A percentile compares a stretch with the other conserved stretches of the same genome.
phyloP scores from a whole-genome alignment of 1,284 basidiomycete genomes.

The Tilletia indica region DNA sequence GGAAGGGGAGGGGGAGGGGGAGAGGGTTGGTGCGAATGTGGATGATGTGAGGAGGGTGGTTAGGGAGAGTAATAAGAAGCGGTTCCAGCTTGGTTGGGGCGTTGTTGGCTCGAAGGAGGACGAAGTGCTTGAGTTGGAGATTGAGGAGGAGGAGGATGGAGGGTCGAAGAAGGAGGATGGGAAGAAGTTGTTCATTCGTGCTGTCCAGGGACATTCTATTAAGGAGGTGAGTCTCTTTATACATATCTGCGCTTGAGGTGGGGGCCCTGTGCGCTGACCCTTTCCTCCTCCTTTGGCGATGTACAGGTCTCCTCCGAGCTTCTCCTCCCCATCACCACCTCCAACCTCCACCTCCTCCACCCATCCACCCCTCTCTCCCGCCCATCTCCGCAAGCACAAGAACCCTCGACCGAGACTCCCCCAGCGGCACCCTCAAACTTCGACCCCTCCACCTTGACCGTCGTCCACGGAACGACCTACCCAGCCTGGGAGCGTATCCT shows the following conservation, averaged over 20 bases:
- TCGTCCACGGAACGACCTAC: conserved; percentile 46
- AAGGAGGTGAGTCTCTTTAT: conserved; percentile 60
- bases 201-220: conserved; percentile 90
- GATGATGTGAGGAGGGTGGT: conserved; percentile 40
- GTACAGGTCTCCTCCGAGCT: conserved; percentile 7
- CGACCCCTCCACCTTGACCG: conserved; percentile 15
- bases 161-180: neutral
- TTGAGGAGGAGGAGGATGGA: conserved; percentile 27
- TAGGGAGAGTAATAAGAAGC: conserved; percentile 45
- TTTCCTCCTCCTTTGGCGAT: neutral
- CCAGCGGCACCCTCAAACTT: neutral
- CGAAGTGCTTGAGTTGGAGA: conserved; percentile 16
- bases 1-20: conserved; percentile 19
- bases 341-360: conserved; percentile 7
- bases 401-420: neutral
- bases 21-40: conserved; percentile 11
- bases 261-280: neutral
- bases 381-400: neutral
- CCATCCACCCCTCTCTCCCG: neutral
- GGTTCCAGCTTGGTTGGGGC: conserved; percentile 35
- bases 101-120: neutral
- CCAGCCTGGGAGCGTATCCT: conserved; percentile 59
- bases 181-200: conserved; percentile 65
- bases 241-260: neutral
- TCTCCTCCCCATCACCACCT: neutral